Conservation (phyloP, 2,329 filamentous ascomycete genomes). For the Fusarium coffeatum region DNA sequence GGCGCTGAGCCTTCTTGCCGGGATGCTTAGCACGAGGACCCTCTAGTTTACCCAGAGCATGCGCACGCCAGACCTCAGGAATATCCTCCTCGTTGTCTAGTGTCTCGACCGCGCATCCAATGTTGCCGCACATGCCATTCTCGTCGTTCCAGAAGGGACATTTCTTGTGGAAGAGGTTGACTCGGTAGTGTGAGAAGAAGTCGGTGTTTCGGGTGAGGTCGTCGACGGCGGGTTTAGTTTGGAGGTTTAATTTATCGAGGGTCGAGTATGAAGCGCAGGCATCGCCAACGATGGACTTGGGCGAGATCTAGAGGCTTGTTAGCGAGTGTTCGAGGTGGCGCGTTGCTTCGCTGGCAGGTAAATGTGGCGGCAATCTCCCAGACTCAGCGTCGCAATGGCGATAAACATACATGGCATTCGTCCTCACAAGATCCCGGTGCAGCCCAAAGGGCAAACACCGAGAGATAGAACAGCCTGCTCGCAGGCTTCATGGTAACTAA, state of each 20-base stretch:
- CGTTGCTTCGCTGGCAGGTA: neutral
- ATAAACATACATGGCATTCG: conserved; percentile 64
- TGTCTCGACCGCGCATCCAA: conserved; percentile 94
- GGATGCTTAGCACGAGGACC: conserved; percentile 93
- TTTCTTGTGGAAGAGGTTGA: conserved; percentile 93
- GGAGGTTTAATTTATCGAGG: conserved; percentile 84
- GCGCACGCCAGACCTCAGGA: conserved; percentile 88
- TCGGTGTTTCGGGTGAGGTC: conserved; percentile 89
- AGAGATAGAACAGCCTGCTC: conserved; percentile 66
- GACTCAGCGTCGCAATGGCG: neutral
- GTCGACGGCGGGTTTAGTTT: conserved; percentile 79
- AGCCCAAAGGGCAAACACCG: conserved; percentile 67
- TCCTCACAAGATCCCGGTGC: conserved; percentile 61
- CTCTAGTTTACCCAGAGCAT: conserved; percentile 90
- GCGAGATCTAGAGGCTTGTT: conserved; percentile 76
- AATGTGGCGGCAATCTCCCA: neutral
- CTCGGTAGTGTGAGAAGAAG: conserved; percentile 97
- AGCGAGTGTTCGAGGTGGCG: conserved; percentile 48
- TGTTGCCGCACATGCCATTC: conserved; percentile 94
- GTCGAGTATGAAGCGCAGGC: conserved; percentile 94
- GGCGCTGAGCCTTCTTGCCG: conserved; percentile 76
- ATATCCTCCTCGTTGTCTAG: conserved; percentile 96
- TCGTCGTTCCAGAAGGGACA: conserved; percentile 98
- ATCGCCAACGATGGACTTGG: conserved; percentile 89
- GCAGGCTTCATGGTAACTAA: conserved; percentile 62